Base-by-base conservation (phyloP, 192 early-diverging fungal genomes). In the Dispira simplex region DNA sequence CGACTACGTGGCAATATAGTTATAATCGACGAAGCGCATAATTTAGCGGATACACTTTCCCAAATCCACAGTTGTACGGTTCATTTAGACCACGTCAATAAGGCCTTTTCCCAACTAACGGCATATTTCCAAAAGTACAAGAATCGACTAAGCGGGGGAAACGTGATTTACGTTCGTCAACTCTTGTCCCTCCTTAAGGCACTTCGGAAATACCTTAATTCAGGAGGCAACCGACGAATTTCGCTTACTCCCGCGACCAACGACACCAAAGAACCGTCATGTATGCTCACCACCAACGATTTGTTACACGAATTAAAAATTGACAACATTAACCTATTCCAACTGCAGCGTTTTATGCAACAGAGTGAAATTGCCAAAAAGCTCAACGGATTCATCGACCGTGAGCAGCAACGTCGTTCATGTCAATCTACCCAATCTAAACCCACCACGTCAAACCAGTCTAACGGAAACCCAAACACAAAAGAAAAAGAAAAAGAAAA, bases 311-410 rank as follows among this genome's bases (percentile, higher is more conserved):
- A 71, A 1, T 72, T 82, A 10, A 72, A 75, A 14, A 83, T 90
- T 28, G 90, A 92, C 53, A 79, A 92, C 65, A 77, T 94, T 52
- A 95, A 91, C 65, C 70, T 91, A 32, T 91, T 86, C 73, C 90
- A 89, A 68, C 73, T 91, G 0, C 73, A 81, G 52, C 64, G 68
- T 8, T 95, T 86, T 58, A 60, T 95, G 63, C 68, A 80, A 26
- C 75, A 75, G 3, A 90, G 87, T 59, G 73, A 82, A 39, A 69
- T 95, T 12, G 84, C 85, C 13, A 71, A 66, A 65, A 79, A 77
- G 75, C 67, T 82, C 16, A 75, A 78, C 65, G 79, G 81, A 9
- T 84, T 84, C 69, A 25, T 71, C 18, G 72, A 77, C 4, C 18
- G 20, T n/a, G 44, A 56, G 44, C 43, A 20, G 44, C n/a, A 39